Evolutionary conservation across 164 flowering plant genomes (phyloP), one percentile per base, ranked within the genome.

Genomic region (Santalum album): DNA sequence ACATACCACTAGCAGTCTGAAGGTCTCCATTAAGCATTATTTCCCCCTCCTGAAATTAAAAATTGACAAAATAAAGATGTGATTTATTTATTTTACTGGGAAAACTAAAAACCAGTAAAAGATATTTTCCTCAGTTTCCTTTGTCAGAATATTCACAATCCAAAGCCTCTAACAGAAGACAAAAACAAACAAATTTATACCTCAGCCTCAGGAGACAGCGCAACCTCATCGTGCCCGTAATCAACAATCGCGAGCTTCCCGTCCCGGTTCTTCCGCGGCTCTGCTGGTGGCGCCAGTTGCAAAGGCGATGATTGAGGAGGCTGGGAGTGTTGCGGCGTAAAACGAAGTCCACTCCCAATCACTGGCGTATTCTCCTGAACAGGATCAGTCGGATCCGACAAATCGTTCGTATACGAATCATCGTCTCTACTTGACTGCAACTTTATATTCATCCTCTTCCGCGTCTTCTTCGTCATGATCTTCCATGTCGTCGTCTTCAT

Each of bases 201-300:
- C 91, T 89, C 97, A 39, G 86, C 71, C 54, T 86, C 97, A 26
- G 97, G 97, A 22, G 97, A 89, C 88, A 82, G 70, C n/a, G 86
- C 86, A 9, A 72, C 73, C 56, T 86, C 97, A 50, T 89, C 97
- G 15, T 86, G 96, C 0, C 77, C 96, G 42, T 89, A 84, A 65
- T 84, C 96, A 2, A 86, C 96, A 51, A 89, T 85, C 2, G 76
- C 64, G 12, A 76, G 57, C 49, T 68, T 53, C 23, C 63, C 65
- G 51, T 62, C 74, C 49, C 69, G 63, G 32, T 64, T 23, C 16
- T 53, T 56, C 54, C 23, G 40, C 42, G 44, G 42, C 16, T 55
- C 71, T 21, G n/a, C 46, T 21, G 14, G 29, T 44, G 48, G 58
- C 2, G 44, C 64, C 22, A 46, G 35, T 7, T 25, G 44, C 25